These are phyloP conservation scores for Nothophoma quercina DNA, from an alignment of 2,329 filamentous ascomycete species.

Conservation along the genomic window DNA sequence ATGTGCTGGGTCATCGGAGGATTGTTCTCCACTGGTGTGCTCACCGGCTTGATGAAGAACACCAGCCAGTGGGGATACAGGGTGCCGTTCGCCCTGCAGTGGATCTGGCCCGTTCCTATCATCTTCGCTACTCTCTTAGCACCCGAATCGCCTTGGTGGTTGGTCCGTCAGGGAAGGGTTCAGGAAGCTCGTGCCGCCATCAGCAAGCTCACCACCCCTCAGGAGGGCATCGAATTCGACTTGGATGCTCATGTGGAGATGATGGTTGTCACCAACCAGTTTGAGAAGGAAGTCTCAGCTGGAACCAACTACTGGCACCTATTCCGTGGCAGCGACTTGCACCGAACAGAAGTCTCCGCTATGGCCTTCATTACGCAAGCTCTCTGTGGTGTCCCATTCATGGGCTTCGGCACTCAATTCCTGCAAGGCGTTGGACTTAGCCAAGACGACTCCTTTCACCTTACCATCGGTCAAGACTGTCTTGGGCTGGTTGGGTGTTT, in stretches of 20 bases:
- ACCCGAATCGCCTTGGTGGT: conserved; percentile 62
- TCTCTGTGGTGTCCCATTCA: conserved; percentile 36
- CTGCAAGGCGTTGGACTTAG: conserved; percentile 31
- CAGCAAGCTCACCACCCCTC: conserved; percentile 65
- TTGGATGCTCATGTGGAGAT: conserved; percentile 71
- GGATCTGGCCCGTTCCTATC: conserved; percentile 76
- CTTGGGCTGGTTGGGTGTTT: conserved; percentile 63
- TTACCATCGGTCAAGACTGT: conserved; percentile 34
- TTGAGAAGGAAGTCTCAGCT: conserved; percentile 71
- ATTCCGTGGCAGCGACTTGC: conserved; percentile 77
- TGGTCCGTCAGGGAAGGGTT: conserved; percentile 62
- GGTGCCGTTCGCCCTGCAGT: conserved; percentile 71
- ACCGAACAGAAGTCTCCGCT: conserved; percentile 75
- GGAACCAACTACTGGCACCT: conserved; percentile 80
- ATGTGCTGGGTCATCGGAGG: conserved; percentile 75
- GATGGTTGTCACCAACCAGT: conserved; percentile 84
- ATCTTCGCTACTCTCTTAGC: conserved; percentile 70
- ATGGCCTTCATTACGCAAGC: conserved; percentile 55
- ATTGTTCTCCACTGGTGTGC: conserved; percentile 72
- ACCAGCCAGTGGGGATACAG: conserved; percentile 71
- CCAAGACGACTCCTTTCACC: conserved; percentile 34
- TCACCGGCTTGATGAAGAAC: conserved; percentile 69
- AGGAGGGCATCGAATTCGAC: conserved; percentile 49
- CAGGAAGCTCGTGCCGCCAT: conserved; percentile 71
- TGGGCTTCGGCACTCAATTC: conserved; percentile 37